Evolutionary conservation across 306 rosid species (phyloP).

Genomic region (Cucurbita ficifolia): DNA sequence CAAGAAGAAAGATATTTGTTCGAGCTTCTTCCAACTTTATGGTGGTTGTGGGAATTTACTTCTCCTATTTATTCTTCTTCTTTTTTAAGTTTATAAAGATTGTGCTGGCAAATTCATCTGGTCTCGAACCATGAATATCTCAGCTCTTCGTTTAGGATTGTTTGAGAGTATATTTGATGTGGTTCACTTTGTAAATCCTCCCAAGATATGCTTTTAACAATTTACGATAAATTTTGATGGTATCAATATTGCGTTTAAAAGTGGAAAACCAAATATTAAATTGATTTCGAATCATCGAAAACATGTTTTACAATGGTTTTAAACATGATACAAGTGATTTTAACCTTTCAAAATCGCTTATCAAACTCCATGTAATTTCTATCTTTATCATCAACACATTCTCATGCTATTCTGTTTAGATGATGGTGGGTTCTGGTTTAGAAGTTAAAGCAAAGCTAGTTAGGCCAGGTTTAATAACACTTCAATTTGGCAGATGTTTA

Average conservation of each 20-base stretch:
- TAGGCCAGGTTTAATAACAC: neutral
- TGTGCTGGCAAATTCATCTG: neutral
- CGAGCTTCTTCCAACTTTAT: neutral
- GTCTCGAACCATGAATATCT: neutral
- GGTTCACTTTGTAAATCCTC: no score
- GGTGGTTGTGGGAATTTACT: neutral
- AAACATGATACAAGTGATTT: no score
- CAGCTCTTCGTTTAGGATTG: neutral
- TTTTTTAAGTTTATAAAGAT: neutral
- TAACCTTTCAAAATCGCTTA: neutral
- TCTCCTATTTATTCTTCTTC: neutral
- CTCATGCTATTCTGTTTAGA: neutral
- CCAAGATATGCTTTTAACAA: no score
- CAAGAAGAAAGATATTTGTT: no score
- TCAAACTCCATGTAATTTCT: neutral
- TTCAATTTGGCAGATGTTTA: neutral
- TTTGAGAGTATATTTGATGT: no score
- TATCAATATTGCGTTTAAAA: neutral
- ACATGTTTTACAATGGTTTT: neutral
- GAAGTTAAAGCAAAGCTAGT: neutral
- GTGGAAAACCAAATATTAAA: no score
- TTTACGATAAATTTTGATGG: neutral
- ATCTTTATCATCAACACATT: neutral
- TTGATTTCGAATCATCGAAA: neutral
- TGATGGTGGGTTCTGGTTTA: neutral